A percentile compares a stretch with the other conserved stretches of the same genome.
Conservation (phyloP, 2,329 filamentous ascomycete species). For the Colletotrichum higginsianum region DNA sequence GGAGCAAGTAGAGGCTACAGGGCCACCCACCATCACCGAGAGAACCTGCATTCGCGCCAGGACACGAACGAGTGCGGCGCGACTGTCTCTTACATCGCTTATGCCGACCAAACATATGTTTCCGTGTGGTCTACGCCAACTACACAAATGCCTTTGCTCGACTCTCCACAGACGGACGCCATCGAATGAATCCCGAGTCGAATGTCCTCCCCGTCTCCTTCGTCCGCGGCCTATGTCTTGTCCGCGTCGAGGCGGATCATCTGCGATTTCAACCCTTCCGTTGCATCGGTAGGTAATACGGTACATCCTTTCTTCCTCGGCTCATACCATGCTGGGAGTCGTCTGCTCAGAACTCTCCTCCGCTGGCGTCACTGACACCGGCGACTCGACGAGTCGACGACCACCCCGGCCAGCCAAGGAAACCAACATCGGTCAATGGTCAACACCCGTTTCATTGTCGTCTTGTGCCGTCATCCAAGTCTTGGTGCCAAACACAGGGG, state of each 20-base stretch:
- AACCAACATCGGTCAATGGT: conserved; percentile 6
- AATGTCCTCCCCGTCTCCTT: background rate
- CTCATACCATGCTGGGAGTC: background rate
- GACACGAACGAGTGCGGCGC: no score
- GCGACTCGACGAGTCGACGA: background rate
- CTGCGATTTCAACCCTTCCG: background rate
- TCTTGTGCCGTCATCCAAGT: conserved; percentile 17
- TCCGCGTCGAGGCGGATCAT: conserved; percentile 24
- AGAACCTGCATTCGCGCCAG: background rate
- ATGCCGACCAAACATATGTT: no score
- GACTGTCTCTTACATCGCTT: no score
- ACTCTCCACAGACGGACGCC: background rate
- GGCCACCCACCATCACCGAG: background rate
- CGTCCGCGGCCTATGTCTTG: conserved; percentile 33
- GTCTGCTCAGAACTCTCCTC: no score
- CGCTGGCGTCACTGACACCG: background rate
- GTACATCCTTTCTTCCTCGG: background rate
- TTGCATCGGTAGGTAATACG: background rate
- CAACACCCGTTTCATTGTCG: conserved; percentile 29
- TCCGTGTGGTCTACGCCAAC: no score
- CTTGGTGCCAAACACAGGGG: background rate
- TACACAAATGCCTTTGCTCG: no score
- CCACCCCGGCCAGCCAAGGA: background rate
- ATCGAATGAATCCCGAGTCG: background rate
- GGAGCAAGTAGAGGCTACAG: background rate